Base-by-base conservation (phyloP, 495 filamentous ascomycete species). In the Podospora pseudoanserina region DNA sequence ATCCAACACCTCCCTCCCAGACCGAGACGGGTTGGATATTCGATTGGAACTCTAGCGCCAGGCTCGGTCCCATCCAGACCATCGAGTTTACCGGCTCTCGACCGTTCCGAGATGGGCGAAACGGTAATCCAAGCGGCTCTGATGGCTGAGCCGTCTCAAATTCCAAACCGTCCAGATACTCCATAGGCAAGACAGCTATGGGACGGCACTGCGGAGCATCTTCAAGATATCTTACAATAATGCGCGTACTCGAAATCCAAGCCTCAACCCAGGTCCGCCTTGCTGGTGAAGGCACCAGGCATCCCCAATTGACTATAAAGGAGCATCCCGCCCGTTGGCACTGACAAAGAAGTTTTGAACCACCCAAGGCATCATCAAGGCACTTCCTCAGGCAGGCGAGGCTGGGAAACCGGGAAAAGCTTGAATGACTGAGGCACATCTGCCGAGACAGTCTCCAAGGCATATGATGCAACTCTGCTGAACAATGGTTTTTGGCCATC, bases 91-190 rank as follows among this genome's bases (percentile, higher is more conserved):
- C 61, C 61, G 61, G 61, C 28, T 18, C 20, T 28, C 34, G 4
- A 44, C 61, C 16, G 32, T 32, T 63, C 61, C 61, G 61, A 63
- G 6, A 3, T 44, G 30, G 61, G n/a, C 61, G 28, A 63, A 63
- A 63, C 61, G 61, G 61, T 63, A 61, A 11, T 27, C 28, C 59
- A 61, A 61, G 28, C n/a, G n/a, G 13, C 59, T 61, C 0, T 9
- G 32, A 44, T 63, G 61, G 61, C 61, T 63, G 61, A 63, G 61
- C 27, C 32, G 61, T 63, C 61, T 63, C 61, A 49, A 63, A 19
- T 44, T 19, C 28, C 9, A 63, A 39, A 39, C 11, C 18, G 32
- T n/a, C 5, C 16, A 27, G 5, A 63, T 20, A n/a, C 9, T 23
- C 61, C 18, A n/a, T 19, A 63, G 18, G 55, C 55, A 62, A 62